Conservation (phyloP, 2,329 filamentous ascomycete genomes). For the Mycogone perniciosa region DNA sequence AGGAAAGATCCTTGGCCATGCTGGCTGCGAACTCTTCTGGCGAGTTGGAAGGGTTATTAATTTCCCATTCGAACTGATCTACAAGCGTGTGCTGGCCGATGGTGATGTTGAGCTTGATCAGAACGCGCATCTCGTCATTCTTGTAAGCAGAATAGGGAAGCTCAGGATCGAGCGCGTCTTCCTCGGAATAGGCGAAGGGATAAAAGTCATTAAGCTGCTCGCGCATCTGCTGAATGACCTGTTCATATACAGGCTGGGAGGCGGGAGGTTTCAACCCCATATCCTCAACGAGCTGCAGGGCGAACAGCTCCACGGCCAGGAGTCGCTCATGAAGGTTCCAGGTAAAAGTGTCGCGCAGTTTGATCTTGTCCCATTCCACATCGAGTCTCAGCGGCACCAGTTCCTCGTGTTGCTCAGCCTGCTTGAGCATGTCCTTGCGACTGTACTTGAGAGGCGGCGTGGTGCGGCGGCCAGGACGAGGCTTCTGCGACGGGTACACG, state of each 20-base stretch:
- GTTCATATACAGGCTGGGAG: constrained; percentile 55
- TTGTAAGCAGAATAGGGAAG: constrained; percentile 92
- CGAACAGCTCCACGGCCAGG: constrained; percentile 73
- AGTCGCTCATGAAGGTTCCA: constrained; percentile 96
- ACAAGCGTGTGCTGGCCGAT: constrained; percentile 91
- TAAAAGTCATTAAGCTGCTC: constrained; percentile 93
- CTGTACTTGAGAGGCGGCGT: constrained; percentile 67
- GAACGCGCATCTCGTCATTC: constrained; percentile 96
- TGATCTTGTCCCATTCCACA: constrained; percentile 92
- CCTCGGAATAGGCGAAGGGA: constrained; percentile 82
- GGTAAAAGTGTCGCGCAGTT: constrained; percentile 93
- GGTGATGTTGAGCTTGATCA: constrained; percentile 95
- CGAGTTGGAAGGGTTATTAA: constrained; percentile 89
- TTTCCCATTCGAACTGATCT: constrained; percentile 98
- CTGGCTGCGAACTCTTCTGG: constrained; percentile 88
- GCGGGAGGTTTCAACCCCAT: constrained; percentile 71
- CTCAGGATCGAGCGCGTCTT: constrained; percentile 83
- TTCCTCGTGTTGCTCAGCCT: constrained; percentile 87
- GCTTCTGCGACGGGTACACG: constrained; percentile 73
- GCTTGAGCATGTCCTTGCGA: constrained; percentile 73
- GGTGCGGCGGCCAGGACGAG: constrained; percentile 68
- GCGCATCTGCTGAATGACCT: constrained; percentile 62
- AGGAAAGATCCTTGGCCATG: constrained; percentile 83
- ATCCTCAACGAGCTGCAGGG: constrained; percentile 85
- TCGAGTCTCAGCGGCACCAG: constrained; percentile 87